Evolutionary conservation across 164 flowering plant genomes (phyloP), one percentile per base, ranked within the genome.

Genomic region (Tetracentron sinense): DNA sequence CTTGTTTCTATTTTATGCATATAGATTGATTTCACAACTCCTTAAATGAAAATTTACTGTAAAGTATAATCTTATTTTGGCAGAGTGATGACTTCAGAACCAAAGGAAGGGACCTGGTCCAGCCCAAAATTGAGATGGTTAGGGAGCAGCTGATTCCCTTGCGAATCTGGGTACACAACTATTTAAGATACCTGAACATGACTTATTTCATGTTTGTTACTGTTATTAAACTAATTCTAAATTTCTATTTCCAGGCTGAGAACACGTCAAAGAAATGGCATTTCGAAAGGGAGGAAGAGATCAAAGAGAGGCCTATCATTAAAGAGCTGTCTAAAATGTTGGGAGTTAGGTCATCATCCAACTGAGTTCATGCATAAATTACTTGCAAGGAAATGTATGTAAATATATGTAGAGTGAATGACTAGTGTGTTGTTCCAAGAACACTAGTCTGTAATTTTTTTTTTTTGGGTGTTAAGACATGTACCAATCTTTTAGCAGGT

Each of bases 251-350:
- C 30, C 80, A 92, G 98, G 89, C 83, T 11, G 88, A 81, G 38
- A 74, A 79, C 47, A 74, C 55, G 68, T 74, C 92, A 47, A 80
- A 75, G 72, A 83, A 80, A 78, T 87, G 90, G 89, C 87, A 71
- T 63, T 26, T 79, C 31, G 77, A 85, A 44, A 79, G 67, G 65
- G 69, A 75, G 20, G 82, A 76, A 51, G 72, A 68, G 52, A 33
- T 79, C n/a, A 83, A 86, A 71, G 86, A 85, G 73, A 88, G 77
- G 58, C 80, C 81, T 29, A 56, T 92, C 0, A 22, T 88, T 29
- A 85, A 79, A 70, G 95, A 85, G 82, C 84, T 92, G 17, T 78
- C 95, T 0, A 89, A 77, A 68, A 71, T 60, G 53, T 72, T 81
- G 51, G 88, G 92, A 21, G 71, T 77, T 6, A 86, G 71, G 74